Percentiles rank a stretch among this genome's conserved stretches.
Evolutionary conservation across 306 rosid genomes (phyloP).

Genomic region (Prunus mira): DNA sequence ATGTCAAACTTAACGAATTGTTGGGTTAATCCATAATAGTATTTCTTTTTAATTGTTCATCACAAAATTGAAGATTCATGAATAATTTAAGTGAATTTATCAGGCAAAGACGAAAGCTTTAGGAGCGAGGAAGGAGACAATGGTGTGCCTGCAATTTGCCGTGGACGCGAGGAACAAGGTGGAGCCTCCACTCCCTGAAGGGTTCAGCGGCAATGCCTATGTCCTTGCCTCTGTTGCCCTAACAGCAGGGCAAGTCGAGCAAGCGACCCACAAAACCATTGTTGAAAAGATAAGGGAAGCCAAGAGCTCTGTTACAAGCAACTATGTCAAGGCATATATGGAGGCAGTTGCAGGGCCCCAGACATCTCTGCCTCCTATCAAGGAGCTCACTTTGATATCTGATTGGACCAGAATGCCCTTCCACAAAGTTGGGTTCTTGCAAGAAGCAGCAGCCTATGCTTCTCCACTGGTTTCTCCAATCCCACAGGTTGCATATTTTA

Average conservation of each 20-base stretch:
- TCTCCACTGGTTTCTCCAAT: constrained; percentile 60
- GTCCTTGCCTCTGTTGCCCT: constrained; percentile 69
- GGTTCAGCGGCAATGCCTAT: constrained; percentile 73
- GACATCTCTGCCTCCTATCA: constrained; percentile 57
- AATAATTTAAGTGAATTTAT: neutral
- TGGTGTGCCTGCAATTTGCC: constrained; percentile 64
- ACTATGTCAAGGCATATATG: constrained; percentile 51
- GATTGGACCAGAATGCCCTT: constrained; percentile 89
- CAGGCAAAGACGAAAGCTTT: constrained; percentile 64
- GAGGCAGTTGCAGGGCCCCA: constrained; percentile 40
- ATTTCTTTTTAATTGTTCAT: too few relatives aligned
- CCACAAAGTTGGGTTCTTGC: constrained; percentile 51
- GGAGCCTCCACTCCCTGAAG: constrained; percentile 48
- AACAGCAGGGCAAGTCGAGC: constrained; percentile 39
- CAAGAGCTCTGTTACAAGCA: constrained; percentile 46
- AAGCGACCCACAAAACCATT: constrained; percentile 34
- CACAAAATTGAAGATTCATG: too few relatives aligned
- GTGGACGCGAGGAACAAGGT: constrained; percentile 61
- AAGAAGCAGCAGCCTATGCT: constrained; percentile 46
- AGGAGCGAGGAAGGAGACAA: constrained; percentile 42
- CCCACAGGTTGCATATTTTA: constrained; percentile 54
- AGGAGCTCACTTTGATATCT: constrained; percentile 64
- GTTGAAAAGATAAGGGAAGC: constrained; percentile 51
- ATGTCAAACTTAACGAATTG: too few relatives aligned
- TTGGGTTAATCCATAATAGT: too few relatives aligned